phyloP scores from a whole-genome alignment of 2,329 filamentous ascomycete genomes.

The Scortechinia acanthostroma region DNA sequence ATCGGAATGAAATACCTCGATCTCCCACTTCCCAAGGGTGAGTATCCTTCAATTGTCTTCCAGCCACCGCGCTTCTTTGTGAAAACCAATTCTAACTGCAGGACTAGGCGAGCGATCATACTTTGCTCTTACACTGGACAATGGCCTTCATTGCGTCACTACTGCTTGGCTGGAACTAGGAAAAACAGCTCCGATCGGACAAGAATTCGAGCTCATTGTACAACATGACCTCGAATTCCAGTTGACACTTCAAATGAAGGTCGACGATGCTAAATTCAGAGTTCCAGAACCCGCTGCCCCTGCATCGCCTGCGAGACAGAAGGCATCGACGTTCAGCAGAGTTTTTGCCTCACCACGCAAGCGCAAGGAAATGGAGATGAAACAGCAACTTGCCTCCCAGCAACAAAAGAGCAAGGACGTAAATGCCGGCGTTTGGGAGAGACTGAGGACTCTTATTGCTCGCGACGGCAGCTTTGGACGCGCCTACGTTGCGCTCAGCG shows the following conservation, averaged over 20 bases:
- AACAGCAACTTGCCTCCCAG: slow-evolving; percentile 76
- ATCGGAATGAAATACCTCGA: slow-evolving; percentile 94
- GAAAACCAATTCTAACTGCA: slow-evolving; percentile 8
- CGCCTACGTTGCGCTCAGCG: slow-evolving; percentile 86
- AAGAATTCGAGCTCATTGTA: slow-evolving; percentile 96
- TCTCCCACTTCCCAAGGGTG: slow-evolving; percentile 82
- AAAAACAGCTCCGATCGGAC: slow-evolving; percentile 85
- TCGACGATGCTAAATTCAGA: slow-evolving; percentile 70
- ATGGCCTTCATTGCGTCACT: slow-evolving; percentile 93
- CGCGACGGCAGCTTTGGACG: slow-evolving; percentile 90
- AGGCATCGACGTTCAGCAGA: slow-evolving; percentile 82
- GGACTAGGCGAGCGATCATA: slow-evolving; percentile 75
- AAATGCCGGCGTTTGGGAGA: slow-evolving; percentile 73
- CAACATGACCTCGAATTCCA: slow-evolving; percentile 98
- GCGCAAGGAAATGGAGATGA: slow-evolving; percentile 85
- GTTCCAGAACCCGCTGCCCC: slow-evolving; percentile 43
- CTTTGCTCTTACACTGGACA: slow-evolving; percentile 96
- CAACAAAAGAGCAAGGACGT: slow-evolving; percentile 55
- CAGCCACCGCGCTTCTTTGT: slow-evolving; percentile 7
- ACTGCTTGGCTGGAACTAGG: slow-evolving; percentile 91
- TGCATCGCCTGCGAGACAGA: slow-evolving; percentile 58
- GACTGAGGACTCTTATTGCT: slow-evolving; percentile 78
- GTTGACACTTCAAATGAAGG: slow-evolving; percentile 88
- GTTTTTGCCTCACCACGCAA: slow-evolving; percentile 94
- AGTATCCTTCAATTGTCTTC: slow-evolving; percentile 22